phyloP scores from a whole-genome alignment of 2,329 filamentous ascomycete genomes.

The Septoria petroselini region DNA sequence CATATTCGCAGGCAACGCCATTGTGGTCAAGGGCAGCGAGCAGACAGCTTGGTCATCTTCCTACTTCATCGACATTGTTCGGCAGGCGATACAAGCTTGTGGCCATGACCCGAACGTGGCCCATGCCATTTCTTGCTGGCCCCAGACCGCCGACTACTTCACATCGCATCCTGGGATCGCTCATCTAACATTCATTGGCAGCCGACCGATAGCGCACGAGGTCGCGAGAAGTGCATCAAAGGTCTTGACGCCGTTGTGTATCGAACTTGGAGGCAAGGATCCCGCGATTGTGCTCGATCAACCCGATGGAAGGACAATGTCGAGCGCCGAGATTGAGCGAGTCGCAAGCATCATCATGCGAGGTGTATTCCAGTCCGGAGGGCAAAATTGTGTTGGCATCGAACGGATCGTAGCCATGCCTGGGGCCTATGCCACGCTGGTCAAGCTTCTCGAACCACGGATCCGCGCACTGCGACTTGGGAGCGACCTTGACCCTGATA shows the following conservation, averaged over 20 bases:
- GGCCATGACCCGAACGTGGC: constrained; percentile 79
- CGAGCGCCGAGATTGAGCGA: constrained; percentile 60
- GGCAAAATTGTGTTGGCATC: constrained; percentile 97
- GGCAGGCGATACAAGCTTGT: constrained; percentile 74
- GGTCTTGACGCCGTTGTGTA: constrained; percentile 78
- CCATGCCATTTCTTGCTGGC: constrained; percentile 85
- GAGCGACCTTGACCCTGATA: constrained; percentile 58
- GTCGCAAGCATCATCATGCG: constrained; percentile 82
- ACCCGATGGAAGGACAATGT: constrained; percentile 43
- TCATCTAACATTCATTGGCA: constrained; percentile 96
- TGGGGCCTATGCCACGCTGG: constrained; percentile 68
- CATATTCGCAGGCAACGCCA: constrained; percentile 85
- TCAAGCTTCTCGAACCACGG: constrained; percentile 67
- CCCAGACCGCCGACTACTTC: constrained; percentile 72
- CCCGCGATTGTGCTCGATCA: constrained; percentile 87
- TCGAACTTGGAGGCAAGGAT: constrained; percentile 94
- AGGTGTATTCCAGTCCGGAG: constrained; percentile 89
- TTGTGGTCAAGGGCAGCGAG: constrained; percentile 92
- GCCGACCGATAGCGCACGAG: constrained; percentile 77
- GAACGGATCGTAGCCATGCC: constrained; percentile 85
- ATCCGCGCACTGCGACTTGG: constrained; percentile 75
- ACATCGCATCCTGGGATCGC: constrained; percentile 80
- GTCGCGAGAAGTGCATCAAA: constrained; percentile 85
- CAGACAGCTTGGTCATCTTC: constrained; percentile 88
- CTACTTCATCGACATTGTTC: constrained; percentile 78